phyloP scores from a whole-genome alignment of 768 basidiomycete species.

The Ramaria rubella region DNA sequence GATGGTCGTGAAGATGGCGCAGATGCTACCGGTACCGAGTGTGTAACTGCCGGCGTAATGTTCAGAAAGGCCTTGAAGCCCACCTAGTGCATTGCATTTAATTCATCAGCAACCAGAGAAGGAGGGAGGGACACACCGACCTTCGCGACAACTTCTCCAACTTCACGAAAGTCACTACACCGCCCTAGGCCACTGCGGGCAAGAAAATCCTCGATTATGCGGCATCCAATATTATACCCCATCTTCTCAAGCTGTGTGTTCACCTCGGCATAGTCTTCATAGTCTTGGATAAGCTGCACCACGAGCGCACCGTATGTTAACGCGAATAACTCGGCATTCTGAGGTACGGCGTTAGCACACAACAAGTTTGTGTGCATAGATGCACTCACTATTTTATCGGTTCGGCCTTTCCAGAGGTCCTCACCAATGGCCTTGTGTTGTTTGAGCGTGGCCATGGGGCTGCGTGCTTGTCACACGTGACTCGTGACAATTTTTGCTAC shows the following conservation, averaged over 20 bases:
- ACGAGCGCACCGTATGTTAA: conserved; percentile 96
- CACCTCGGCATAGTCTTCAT: conserved; percentile 93
- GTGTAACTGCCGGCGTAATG: conserved; percentile 76
- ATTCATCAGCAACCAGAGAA: not conserved
- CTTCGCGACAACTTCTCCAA: conserved; percentile 93
- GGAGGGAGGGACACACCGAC: conserved; percentile 35
- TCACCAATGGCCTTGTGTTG: conserved; percentile 88
- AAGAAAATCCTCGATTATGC: conserved; percentile 95
- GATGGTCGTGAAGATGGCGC: conserved; percentile 40
- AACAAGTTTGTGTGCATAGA: not conserved
- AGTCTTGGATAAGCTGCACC: conserved; percentile 97
- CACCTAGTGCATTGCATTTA: conserved; percentile 47
- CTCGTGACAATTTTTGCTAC: not conserved
- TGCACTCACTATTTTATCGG: conserved; percentile 87
- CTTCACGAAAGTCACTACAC: conserved; percentile 89
- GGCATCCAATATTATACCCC: conserved; percentile 97
- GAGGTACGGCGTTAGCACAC: not conserved
- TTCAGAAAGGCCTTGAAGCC: conserved; percentile 98
- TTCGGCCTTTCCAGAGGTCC: conserved; percentile 90
- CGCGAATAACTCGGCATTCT: conserved; percentile 98
- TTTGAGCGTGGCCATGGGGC: conserved; percentile 32
- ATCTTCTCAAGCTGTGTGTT: conserved; percentile 98
- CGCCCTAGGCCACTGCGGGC: conserved; percentile 88
- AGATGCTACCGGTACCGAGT: conserved; percentile 47
- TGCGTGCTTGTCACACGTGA: not conserved